phyloP scores from a whole-genome alignment of 345 rosid genomes.

The Euphorbia lathyris region DNA sequence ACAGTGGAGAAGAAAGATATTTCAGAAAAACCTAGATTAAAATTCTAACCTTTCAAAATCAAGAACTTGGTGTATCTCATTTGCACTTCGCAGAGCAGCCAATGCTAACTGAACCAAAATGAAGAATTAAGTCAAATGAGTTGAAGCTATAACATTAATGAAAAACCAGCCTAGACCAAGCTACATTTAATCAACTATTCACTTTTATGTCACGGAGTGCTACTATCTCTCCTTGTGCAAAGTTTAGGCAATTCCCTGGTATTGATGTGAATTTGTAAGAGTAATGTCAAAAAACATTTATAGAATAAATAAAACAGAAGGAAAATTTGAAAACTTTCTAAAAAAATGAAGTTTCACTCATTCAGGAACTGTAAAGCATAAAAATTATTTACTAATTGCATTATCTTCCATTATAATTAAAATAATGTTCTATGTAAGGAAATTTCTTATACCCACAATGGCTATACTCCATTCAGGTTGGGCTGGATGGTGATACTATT shows the following conservation, averaged over 20 bases:
- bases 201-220: background rate
- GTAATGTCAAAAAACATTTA: background rate
- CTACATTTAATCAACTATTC: background rate
- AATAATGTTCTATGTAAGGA: too few species aligned
- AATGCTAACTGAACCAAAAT: conserved; percentile 65
- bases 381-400: background rate
- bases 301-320: background rate
- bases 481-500: background rate
- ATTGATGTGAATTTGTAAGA: background rate
- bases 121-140: conserved; percentile 4
- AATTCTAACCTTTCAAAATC: conserved; percentile 71
- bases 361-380: background rate
- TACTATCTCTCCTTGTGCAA: background rate
- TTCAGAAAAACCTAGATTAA: conserved; percentile 5
- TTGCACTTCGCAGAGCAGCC: conserved; percentile 70
- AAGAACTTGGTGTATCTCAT: conserved; percentile 49
- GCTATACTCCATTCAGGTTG: background rate
- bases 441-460: too few species aligned
- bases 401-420: too few species aligned
- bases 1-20: too few species aligned
- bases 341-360: conserved; percentile 1
- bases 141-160: background rate
- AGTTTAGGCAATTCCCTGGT: background rate
- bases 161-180: background rate
- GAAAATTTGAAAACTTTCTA: background rate